Conservation (phyloP, 805 yeast genomes). For the Metschnikowia similis region DNA sequence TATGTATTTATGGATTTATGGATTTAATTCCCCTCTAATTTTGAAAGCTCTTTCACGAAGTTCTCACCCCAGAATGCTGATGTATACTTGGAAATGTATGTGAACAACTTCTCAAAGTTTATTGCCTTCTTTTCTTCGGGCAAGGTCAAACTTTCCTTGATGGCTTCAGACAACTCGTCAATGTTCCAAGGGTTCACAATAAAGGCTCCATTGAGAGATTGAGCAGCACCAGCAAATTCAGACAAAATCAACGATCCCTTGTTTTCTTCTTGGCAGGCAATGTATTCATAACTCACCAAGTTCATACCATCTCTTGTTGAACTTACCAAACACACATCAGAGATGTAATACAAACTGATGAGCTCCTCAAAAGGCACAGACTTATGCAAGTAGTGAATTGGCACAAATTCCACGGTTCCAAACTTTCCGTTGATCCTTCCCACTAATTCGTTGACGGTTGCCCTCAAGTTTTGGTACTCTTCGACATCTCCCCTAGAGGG, state of each 20-base stretch:
- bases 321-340: constrained; percentile 89
- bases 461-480: constrained; percentile 89
- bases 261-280: constrained; percentile 86
- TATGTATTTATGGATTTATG: background rate
- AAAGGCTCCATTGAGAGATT: constrained; percentile 87
- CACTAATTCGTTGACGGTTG: constrained; percentile 92
- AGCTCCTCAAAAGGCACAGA: constrained; percentile 88
- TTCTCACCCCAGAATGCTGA: constrained; percentile 97
- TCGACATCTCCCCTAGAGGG: constrained; percentile 98
- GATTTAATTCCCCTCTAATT: constrained; percentile 15
- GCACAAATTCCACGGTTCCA: constrained; percentile 96
- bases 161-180: constrained; percentile 84
- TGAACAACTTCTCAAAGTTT: constrained; percentile 80
- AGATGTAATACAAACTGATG: constrained; percentile 76
- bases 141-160: constrained; percentile 80
- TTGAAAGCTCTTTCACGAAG: constrained; percentile 80
- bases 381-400: constrained; percentile 94
- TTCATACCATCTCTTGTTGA: constrained; percentile 99
- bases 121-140: constrained; percentile 74
- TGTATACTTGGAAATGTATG: constrained; percentile 87
- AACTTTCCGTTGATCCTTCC: constrained; percentile 95
- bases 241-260: constrained; percentile 85
- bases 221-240: constrained; percentile 99
- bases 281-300: constrained; percentile 91
- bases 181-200: constrained; percentile 98